Conservation (phyloP, 495 filamentous ascomycete genomes). For the Lindgomyces ingoldianus region DNA sequence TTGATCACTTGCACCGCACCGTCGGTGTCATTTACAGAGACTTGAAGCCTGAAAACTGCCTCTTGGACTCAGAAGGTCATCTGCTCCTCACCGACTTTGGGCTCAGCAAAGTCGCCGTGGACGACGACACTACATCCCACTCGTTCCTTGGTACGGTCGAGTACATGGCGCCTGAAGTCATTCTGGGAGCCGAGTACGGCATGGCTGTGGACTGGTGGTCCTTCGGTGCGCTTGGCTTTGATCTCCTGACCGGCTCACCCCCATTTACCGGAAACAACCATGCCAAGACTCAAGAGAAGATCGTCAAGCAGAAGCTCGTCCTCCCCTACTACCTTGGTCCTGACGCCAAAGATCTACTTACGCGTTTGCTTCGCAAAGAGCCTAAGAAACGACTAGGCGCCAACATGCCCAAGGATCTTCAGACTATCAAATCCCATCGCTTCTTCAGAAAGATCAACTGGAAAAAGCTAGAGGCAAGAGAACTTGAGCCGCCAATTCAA, state of each 20-base stretch:
- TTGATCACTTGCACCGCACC: conserved; percentile 87
- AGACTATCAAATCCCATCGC: conserved; percentile 84
- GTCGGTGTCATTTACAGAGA: conserved; percentile 96
- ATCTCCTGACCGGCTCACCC: conserved; percentile 85
- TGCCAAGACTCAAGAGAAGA: conserved; percentile 89
- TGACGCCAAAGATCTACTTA: conserved; percentile 92
- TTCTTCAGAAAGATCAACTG: conserved; percentile 98
- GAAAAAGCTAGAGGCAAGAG: conserved; percentile 73
- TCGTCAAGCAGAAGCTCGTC: conserved; percentile 82
- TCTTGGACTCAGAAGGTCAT: conserved; percentile 87
- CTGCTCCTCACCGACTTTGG: conserved; percentile 96
- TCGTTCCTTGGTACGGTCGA: conserved; percentile 91
- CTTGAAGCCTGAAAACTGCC: conserved; percentile 96
- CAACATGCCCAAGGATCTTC: conserved; percentile 83
- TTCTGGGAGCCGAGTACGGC: conserved; percentile 81
- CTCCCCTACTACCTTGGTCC: conserved; percentile 84
- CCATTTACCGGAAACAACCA: conserved; percentile 90
- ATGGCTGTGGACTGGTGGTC: conserved; percentile 99
- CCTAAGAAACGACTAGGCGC: conserved; percentile 83
- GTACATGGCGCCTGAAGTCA: conserved; percentile 98
- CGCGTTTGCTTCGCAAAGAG: conserved; percentile 84
- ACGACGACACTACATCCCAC: conserved; percentile 71
- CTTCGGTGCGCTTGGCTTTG: conserved; percentile 85
- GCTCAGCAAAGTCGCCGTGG: conserved; percentile 89
- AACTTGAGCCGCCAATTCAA: conserved; percentile 81